Percentiles rank a stretch among this genome's conserved stretches.
These are phyloP conservation scores for Maudiozyma serrabonitensis DNA, from an alignment of 805 yeast species.

Conservation along the genomic window DNA sequence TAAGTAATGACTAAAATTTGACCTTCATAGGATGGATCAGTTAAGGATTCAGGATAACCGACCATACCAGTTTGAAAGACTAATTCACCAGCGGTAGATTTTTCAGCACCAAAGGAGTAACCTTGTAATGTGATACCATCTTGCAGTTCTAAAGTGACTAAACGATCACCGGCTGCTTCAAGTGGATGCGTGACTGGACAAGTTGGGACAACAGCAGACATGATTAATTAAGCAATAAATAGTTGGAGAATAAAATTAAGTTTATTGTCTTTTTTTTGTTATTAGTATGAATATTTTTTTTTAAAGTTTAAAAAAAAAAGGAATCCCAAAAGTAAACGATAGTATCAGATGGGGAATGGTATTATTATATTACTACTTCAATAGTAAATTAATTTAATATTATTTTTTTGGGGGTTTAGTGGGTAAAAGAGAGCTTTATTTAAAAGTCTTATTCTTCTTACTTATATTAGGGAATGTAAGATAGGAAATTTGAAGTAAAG, in stretches of 20 bases:
- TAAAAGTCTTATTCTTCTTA: too few relatives aligned
- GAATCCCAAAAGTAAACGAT: too few relatives aligned
- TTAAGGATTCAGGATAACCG: slow-evolving; percentile 95
- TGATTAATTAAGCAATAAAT: slow-evolving; percentile 5
- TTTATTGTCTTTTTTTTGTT: background rate
- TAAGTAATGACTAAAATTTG: slow-evolving; percentile 94
- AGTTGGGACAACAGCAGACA: slow-evolving; percentile 42
- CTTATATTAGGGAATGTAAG: background rate
- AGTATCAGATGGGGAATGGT: too few relatives aligned
- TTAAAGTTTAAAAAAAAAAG: background rate
- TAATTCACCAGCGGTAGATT: slow-evolving; percentile 87
- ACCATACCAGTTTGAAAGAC: slow-evolving; percentile 99
- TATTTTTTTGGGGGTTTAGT: too few relatives aligned
- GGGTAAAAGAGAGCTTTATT: too few relatives aligned
- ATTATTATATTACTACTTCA: too few relatives aligned
- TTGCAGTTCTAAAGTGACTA: slow-evolving; percentile 80
- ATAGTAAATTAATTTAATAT: too few relatives aligned
- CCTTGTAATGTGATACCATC: slow-evolving; percentile 86
- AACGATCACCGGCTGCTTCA: slow-evolving; percentile 70
- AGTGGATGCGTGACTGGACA: slow-evolving; percentile 87
- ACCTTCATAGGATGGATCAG: slow-evolving; percentile 97
- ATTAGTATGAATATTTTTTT: background rate
- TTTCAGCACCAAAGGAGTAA: slow-evolving; percentile 92
- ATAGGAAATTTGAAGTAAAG: background rate
- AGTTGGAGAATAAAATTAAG: background rate